Base-by-base conservation (phyloP, 768 basidiomycete genomes). In the Mycena capillaripes region DNA sequence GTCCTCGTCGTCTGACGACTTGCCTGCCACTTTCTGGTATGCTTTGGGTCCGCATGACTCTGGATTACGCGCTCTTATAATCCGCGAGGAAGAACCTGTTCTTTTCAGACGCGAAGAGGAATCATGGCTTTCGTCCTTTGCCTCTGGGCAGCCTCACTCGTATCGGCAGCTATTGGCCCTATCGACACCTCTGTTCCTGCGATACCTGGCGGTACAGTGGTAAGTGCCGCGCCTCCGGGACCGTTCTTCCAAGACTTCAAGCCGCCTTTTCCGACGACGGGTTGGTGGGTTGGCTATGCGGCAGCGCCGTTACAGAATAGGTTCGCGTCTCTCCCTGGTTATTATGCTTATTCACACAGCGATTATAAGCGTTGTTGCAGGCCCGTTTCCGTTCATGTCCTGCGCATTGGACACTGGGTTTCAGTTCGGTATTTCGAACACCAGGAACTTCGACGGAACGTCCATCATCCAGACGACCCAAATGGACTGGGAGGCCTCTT, bases 251-350 rank as follows among this genome's bases (percentile, higher is more conserved):
- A 80, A 63, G 81, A 78, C 32, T 80, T 77, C 71, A 73, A 77
- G 46, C 81, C 81, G 27, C 81, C 82, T 1, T 83, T 77, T 59
- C 81, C 82, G 21, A 83, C 82, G 19, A 81, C 81, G 38, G 79
- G 79, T 62, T 83, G 82, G 82, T 83, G 82, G 82, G 77, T 79
- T 12, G 82, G 79, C 29, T 83, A 77, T 70, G 80, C 77, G 29
- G 80, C 81, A 9, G 76, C 70, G 14, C 73, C 73, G 8, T 71
- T 70, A 75, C 25, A 76, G 74, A 23, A 79, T 72, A 29, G 75
- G 73, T 73, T 70, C 79, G 78, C 25, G 42, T 40, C 32, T 46
- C 50, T 64, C 7, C n/a, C n/a, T n/a, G n/a, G n/a, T n/a, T n/a
- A n/a, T 19, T 56, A 27, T 27, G 17, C 23, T 34, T 27, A 30